Evolutionary conservation across 2,329 filamentous ascomycete species (phyloP), one percentile per base, ranked within the genome.

Genomic region (Ceratocystis smalleyi): DNA sequence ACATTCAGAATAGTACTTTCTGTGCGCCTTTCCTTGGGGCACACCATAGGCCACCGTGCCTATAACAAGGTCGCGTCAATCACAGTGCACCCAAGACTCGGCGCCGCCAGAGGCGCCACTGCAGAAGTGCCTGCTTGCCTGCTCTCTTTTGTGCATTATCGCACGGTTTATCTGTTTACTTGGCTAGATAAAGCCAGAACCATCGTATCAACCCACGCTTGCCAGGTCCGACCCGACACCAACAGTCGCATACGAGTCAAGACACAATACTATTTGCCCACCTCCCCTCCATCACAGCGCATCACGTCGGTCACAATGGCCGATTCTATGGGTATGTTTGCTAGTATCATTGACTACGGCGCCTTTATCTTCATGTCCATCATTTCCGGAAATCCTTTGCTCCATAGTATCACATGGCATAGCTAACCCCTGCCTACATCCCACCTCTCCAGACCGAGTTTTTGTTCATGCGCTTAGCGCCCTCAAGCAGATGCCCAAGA

Each of bases 381-480:
- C 5, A 51, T 8, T 51, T 12, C 12, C 6, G 27, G 7, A 57
- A 30, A 6, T 27, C 10, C 47, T 24, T 51, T 51, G 47, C n/a
- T 32, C 15, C 51, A 17, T 30, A 57, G 51, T 19, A 19, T 57
- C 17, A 30, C 51, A 19, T 57, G 54, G 27, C 54, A n/a, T 57
- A 57, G 40, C 40, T 54, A 49, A 47, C 47, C 62, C 19, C 45
- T 24, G 43, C 54, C 22, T 27, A 3, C 47, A 51, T 27, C 10
- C 47, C 24, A 32, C n/a, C 49, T 62, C 32, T 43, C 54, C 70
- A 97, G 94, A 99, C 78, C 88, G 94, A 76, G 94, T 99, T 73
- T 99, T 99, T 75, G 92, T 95, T 74, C 92, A 99, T 83, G 94
- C 94, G 69, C 87, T 99, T 75, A 96, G 96, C 77, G 97, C 94